Percentiles rank a stretch among this genome's conserved stretches.
Evolutionary conservation across 441 rosid genomes (phyloP).

Genomic region (Jatropha multifida): DNA sequence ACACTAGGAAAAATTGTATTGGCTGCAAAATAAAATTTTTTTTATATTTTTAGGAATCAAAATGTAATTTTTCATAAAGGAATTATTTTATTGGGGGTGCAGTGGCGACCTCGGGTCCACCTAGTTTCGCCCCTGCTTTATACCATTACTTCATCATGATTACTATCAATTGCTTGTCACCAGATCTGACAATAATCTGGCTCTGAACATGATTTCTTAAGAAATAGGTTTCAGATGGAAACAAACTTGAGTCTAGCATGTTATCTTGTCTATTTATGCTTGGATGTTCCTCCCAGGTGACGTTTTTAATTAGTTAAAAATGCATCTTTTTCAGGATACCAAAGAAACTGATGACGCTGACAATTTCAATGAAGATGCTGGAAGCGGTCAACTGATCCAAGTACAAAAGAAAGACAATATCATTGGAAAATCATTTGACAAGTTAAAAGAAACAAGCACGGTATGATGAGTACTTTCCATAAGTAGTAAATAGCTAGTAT

Average conservation of each 20-base stretch:
- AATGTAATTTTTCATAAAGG: too few species aligned
- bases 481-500: neutral
- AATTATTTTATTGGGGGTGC: too few species aligned
- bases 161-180: neutral
- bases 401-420: conserved; percentile 66
- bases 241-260: neutral
- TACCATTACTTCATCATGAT: neutral
- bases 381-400: conserved; percentile 49
- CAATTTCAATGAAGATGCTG: conserved; percentile 34
- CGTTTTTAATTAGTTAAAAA: conserved; percentile 24
- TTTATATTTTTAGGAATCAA: too few species aligned
- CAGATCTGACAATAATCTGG: neutral
- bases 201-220: neutral
- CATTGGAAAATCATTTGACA: conserved; percentile 75
- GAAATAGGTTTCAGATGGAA: neutral
- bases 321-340: conserved; percentile 41
- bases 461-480: conserved; percentile 42
- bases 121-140: neutral
- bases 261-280: conserved; percentile 3
- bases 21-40: too few species aligned
- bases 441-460: conserved; percentile 82
- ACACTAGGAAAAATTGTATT: too few species aligned
- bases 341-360: conserved; percentile 35
- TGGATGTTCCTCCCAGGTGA: conserved; percentile 8
- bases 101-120: too few species aligned